Base-by-base conservation (phyloP, 2,329 filamentous ascomycete genomes). In the Fusarium udum region DNA sequence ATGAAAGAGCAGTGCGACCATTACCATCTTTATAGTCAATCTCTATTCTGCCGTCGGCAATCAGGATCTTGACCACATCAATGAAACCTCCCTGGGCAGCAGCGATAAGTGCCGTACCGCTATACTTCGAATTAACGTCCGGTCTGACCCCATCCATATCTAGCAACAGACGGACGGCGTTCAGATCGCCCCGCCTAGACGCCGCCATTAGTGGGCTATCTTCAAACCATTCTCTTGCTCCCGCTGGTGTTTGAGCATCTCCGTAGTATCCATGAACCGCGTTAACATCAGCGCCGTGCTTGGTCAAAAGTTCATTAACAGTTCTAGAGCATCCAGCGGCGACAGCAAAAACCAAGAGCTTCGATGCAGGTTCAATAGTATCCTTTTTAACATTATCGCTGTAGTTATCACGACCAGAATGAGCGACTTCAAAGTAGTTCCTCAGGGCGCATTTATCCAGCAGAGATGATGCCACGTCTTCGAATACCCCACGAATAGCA, bases 41-140 rank as follows among this genome's bases (percentile, higher is more conserved):
- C 7, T 45, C 24, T 2, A 26, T 26, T 4, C n/a, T 45, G 0
- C 42, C 16, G 13, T 26, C 40, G 1, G n/a, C 14, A 24, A 42
- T 24, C 0, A 42, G 40, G 7, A 16, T 3, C 6, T 16, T 42
- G 9, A 24, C 22, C 3, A 42, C 40, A 42, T 24, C 40, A 24
- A 11, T 3, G 9, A 24, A 42, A 3, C 40, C 40, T 16, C 14
- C 40, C n/a, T 24, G 40, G 14, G 39, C 40, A 15, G 40, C 40
- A 42, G 9, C 14, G 14, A 6, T 42, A 11, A 42, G 22, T 7
- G 40, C 40, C 9, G 40, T 24, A 24, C n/a, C 9, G 22, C 14
- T 2, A 16, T 4, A 0, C 6, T 7, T 16, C 0, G 14, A 16
- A 11, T 0, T 2, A 16, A 24, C 22, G 1, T 1, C 6, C 14